Conservation (phyloP, 495 filamentous ascomycete genomes). For the Lasiosphaeris hirsuta region DNA sequence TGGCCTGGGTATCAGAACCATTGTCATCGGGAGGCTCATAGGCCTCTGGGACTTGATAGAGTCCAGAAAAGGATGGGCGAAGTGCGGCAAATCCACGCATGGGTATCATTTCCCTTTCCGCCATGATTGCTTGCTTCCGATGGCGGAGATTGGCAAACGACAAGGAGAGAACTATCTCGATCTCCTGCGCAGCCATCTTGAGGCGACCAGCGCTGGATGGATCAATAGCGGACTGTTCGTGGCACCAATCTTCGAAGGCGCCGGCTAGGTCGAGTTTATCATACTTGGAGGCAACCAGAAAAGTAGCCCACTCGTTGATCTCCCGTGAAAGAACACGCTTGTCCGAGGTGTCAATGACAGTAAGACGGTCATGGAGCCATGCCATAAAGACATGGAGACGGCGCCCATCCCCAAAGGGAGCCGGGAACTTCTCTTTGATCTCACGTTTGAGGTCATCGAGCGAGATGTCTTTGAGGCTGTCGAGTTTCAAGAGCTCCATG, state of each 20-base stretch:
- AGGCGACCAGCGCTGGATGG: constrained; percentile 26
- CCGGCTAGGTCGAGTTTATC: constrained; percentile 15
- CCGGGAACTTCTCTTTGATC: background rate
- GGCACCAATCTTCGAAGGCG: constrained; percentile 30
- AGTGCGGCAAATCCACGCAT: no score
- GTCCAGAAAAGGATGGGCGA: no score
- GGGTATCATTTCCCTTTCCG: no score
- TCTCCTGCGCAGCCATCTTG: constrained; percentile 22
- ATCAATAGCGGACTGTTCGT: constrained; percentile 11
- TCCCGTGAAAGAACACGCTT: constrained; percentile 12
- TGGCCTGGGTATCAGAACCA: no score
- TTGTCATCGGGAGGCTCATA: no score
- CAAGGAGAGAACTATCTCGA: constrained; percentile 1
- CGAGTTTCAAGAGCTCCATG: background rate
- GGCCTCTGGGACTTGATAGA: no score
- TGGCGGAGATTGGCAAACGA: background rate
- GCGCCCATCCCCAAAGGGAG: background rate
- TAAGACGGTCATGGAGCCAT: constrained; percentile 36
- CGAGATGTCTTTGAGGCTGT: background rate
- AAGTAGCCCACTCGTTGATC: constrained; percentile 15
- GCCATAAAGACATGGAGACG: constrained; percentile 21
- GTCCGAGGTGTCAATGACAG: constrained; percentile 23
- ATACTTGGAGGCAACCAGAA: constrained; percentile 8
- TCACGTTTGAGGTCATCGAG: background rate
- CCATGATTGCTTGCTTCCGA: background rate